Evolutionary conservation across 2,329 filamentous ascomycete species (phyloP).

Genomic region (Pyrenophora tritici-repentis): DNA sequence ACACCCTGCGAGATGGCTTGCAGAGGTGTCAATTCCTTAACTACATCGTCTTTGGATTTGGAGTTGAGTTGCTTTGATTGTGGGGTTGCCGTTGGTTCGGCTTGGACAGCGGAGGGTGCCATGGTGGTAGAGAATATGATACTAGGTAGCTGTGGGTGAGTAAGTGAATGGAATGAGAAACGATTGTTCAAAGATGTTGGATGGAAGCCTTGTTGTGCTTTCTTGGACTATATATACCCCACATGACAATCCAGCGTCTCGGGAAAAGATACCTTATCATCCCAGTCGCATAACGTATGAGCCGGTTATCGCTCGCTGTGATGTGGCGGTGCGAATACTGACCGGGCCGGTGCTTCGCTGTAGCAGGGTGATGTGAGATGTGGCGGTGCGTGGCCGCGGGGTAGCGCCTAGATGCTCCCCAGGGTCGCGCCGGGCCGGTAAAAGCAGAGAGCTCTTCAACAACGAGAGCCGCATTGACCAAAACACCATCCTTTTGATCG

Average conservation of each 20-base stretch:
- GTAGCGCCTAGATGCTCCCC: too few species aligned
- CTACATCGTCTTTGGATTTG: slow-evolving; percentile 24
- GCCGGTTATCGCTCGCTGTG: background rate
- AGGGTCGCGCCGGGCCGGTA: too few species aligned
- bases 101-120: slow-evolving; percentile 39
- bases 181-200: background rate
- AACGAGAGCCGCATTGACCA: too few species aligned
- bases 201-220: background rate
- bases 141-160: slow-evolving; percentile 1
- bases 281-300: background rate
- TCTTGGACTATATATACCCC: background rate
- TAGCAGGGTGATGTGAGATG: too few species aligned
- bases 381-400: too few species aligned
- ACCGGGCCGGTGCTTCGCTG: slow-evolving; percentile 1
- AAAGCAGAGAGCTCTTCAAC: slow-evolving; percentile 2
- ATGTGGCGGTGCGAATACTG: background rate
- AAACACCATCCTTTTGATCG: too few species aligned
- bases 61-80: slow-evolving; percentile 27
- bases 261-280: too few species aligned
- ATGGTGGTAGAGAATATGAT: slow-evolving; percentile 18
- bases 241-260: background rate
- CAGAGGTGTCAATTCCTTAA: slow-evolving; percentile 40
- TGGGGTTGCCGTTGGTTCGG: slow-evolving; percentile 11
- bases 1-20: slow-evolving; percentile 55
- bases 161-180: background rate